Evolutionary conservation across 176 grass and related monocot species (phyloP).

Genomic region (Carex kokanica): DNA sequence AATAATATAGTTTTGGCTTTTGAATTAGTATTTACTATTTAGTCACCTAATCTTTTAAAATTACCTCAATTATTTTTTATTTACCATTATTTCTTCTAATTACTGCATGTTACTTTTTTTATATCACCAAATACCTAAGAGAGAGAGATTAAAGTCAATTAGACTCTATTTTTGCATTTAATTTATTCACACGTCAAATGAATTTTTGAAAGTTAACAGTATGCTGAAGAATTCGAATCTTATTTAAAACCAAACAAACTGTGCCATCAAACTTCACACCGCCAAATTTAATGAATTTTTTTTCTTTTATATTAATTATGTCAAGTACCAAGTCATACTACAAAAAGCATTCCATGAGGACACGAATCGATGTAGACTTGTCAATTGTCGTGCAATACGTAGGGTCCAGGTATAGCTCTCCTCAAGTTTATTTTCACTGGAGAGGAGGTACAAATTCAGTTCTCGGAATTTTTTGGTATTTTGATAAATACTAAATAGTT

Average conservation of each 20-base stretch:
- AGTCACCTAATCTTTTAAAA: too few relatives aligned
- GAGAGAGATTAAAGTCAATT: too few relatives aligned
- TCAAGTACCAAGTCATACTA: conserved; percentile 6
- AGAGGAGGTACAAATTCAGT: not conserved
- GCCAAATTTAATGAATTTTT: not conserved
- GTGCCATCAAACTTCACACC: not conserved
- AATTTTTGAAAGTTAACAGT: not conserved
- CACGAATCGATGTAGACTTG: not conserved
- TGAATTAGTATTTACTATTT: too few relatives aligned
- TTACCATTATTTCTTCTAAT: too few relatives aligned
- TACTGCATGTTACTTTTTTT: too few relatives aligned
- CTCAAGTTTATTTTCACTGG: not conserved
- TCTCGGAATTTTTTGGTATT: not conserved
- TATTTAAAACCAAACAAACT: too few relatives aligned
- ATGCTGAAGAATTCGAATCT: not conserved
- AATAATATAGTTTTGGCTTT: too few relatives aligned
- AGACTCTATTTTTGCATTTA: too few relatives aligned
- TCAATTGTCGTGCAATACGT: conserved; percentile 12
- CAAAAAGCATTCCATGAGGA: not conserved
- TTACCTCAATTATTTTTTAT: too few relatives aligned
- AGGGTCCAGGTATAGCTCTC: not conserved
- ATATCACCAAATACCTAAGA: too few relatives aligned
- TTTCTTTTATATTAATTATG: not conserved
- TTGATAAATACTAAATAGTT: too few relatives aligned
- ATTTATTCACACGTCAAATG: not conserved